These are phyloP conservation scores for Asterophora lycoperdoides DNA, from an alignment of 768 basidiomycete species.

Conservation along the genomic window DNA sequence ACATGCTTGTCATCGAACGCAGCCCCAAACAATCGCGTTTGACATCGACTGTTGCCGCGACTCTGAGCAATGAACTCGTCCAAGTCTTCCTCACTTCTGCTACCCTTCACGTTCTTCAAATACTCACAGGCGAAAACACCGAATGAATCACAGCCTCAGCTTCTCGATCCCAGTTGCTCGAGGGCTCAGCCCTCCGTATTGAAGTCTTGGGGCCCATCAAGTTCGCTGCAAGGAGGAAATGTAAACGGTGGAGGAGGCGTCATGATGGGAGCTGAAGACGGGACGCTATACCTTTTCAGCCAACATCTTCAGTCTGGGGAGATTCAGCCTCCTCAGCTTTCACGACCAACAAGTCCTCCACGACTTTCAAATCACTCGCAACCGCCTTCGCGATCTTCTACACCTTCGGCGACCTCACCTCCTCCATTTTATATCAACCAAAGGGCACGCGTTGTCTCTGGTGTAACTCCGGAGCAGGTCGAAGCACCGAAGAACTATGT, in stretches of 20 bases:
- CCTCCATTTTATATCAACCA: conserved; percentile 51
- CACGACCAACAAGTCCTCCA: conserved; percentile 18
- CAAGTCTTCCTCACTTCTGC: conserved; percentile 9
- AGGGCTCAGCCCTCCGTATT: conserved; percentile 28
- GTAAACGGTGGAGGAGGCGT: conserved; percentile 21
- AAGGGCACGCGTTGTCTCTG: conserved; percentile 66
- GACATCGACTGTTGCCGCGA: neutral
- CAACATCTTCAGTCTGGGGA: conserved; percentile 13
- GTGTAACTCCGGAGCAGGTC: conserved; percentile 61
- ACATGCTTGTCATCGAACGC: too few species aligned
- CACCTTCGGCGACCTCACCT: conserved; percentile 39
- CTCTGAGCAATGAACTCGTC: conserved; percentile 1
- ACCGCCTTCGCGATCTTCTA: conserved; percentile 31
- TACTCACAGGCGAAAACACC: conserved; percentile 11
- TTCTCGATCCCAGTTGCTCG: conserved; percentile 31
- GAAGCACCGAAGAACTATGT: conserved; percentile 78
- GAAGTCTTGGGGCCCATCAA: conserved; percentile 24
- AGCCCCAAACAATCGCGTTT: too few species aligned
- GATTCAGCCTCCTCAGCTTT: conserved; percentile 10
- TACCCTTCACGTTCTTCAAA: conserved; percentile 34
- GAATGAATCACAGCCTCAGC: conserved; percentile 8
- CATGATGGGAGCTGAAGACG: conserved; percentile 38
- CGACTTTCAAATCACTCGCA: conserved; percentile 21
- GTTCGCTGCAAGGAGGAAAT: neutral
- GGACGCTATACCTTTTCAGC: conserved; percentile 40